A percentile compares a stretch with the other conserved stretches of the same genome.
These are phyloP conservation scores for Ganoderma lucidum DNA, from an alignment of 1,284 basidiomycete genomes.

Conservation along the genomic window DNA sequence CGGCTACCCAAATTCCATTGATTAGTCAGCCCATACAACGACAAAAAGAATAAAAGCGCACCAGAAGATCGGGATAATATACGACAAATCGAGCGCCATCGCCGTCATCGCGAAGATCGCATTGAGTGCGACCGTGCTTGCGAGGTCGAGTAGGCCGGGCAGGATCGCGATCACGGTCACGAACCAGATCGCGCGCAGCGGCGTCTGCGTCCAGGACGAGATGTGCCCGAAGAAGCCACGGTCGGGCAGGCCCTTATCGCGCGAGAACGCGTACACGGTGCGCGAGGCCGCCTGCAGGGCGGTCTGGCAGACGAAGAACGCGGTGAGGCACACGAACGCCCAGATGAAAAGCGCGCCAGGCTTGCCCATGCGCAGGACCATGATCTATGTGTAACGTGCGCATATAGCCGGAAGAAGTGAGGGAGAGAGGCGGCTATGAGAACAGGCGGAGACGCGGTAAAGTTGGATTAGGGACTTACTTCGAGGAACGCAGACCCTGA, in stretches of 20 bases:
- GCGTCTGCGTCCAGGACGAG: conserved; percentile 73
- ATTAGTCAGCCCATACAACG: neutral
- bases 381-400: conserved; percentile 56
- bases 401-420: neutral
- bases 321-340: conserved; percentile 83
- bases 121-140: conserved; percentile 79
- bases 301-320: conserved; percentile 85
- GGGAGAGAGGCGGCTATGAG: neutral
- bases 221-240: conserved; percentile 80
- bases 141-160: conserved; percentile 81
- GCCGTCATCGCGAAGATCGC: conserved; percentile 87
- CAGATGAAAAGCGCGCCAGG: conserved; percentile 78
- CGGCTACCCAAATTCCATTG: conserved; percentile 45
- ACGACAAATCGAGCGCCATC: conserved; percentile 76
- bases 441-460: neutral
- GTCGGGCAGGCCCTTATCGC: conserved; percentile 87
- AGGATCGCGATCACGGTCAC: conserved; percentile 74
- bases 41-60: conserved; percentile 32
- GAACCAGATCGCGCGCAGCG: conserved; percentile 85
- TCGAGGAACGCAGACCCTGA: conserved; percentile 77
- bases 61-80: conserved; percentile 78
- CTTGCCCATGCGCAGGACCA: conserved; percentile 77
- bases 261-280: conserved; percentile 90
- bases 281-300: conserved; percentile 88
- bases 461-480: conserved; percentile 44